Conservation (phyloP, 1,284 basidiomycete species). For the Cryptococcus jaspeensis region DNA sequence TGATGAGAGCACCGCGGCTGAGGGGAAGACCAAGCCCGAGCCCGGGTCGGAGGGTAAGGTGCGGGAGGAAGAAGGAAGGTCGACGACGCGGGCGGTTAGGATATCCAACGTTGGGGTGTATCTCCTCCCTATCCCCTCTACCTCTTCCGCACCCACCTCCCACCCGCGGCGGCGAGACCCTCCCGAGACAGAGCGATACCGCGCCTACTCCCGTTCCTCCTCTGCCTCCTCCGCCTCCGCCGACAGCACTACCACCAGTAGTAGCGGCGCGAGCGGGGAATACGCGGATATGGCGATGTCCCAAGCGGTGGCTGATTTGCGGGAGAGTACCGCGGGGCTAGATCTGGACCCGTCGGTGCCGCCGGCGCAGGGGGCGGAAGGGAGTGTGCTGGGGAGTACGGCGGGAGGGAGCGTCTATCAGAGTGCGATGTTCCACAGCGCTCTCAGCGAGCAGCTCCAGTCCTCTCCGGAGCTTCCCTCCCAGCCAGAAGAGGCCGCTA, state of each 20-base stretch:
- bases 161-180: not conserved
- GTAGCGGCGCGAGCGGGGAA: conserved; percentile 19
- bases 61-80: conserved; percentile 2
- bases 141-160: not conserved
- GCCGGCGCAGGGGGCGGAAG: not conserved
- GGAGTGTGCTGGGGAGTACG: too few species aligned
- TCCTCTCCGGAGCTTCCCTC: too few species aligned
- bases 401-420: conserved; percentile 31
- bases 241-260: conserved; percentile 6
- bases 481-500: too few species aligned
- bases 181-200: too few species aligned
- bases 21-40: too few species aligned
- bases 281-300: conserved; percentile 52
- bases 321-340: conserved; percentile 33
- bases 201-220: conserved; percentile 11
- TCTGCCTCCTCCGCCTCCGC: conserved; percentile 23
- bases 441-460: conserved; percentile 22
- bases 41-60: not conserved
- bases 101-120: conserved; percentile 29
- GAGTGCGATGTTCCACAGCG: conserved; percentile 32
- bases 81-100: conserved; percentile 26
- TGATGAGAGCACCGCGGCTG: conserved; percentile 29
- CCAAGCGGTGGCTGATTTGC: conserved; percentile 53
- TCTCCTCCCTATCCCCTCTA: conserved; percentile 21
- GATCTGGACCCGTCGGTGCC: not conserved